phyloP scores from a whole-genome alignment of 2,329 filamentous ascomycete genomes.

The Thelonectria olida region DNA sequence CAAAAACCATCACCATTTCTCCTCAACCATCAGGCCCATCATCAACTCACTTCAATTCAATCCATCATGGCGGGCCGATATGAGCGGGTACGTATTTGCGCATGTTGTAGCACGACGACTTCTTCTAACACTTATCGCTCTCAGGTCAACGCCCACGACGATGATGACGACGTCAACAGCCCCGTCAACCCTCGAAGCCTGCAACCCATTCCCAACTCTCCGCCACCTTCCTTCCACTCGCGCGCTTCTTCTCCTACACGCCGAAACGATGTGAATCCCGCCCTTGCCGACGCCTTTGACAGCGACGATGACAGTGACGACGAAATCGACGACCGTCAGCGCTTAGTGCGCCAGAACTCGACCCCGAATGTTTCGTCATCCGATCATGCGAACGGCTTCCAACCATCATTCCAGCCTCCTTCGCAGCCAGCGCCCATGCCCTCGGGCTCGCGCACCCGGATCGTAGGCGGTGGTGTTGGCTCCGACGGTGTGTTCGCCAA shows the following conservation, averaged over 20 bases:
- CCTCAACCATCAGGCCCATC: conserved; percentile 13
- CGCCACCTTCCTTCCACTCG: conserved; percentile 88
- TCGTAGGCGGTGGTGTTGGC: conserved; percentile 78
- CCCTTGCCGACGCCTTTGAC: conserved; percentile 94
- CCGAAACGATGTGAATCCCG: conserved; percentile 69
- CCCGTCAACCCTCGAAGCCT: conserved; percentile 46
- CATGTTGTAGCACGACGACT: neutral
- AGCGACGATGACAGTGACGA: conserved; percentile 81
- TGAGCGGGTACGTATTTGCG: conserved; percentile 59
- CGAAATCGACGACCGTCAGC: conserved; percentile 79
- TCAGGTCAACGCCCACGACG: conserved; percentile 68
- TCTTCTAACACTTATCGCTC: conserved; percentile 23
- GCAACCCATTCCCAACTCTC: conserved; percentile 63
- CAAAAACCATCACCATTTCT: conserved; percentile 13
- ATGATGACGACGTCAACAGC: conserved; percentile 58
- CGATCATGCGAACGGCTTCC: conserved; percentile 31
- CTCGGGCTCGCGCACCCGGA: conserved; percentile 53
- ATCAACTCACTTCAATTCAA: conserved; percentile 2
- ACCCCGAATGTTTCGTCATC: conserved; percentile 35
- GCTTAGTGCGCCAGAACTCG: conserved; percentile 78
- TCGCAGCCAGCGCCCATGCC: conserved; percentile 30
- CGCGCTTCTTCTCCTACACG: conserved; percentile 70
- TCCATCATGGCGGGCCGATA: conserved; percentile 64
- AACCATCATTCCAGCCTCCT: conserved; percentile 22
- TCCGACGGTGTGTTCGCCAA: conserved; percentile 98